Evolutionary conservation across 495 filamentous ascomycete genomes (phyloP).

Genomic region (Xanthoparmelia taractica): DNA sequence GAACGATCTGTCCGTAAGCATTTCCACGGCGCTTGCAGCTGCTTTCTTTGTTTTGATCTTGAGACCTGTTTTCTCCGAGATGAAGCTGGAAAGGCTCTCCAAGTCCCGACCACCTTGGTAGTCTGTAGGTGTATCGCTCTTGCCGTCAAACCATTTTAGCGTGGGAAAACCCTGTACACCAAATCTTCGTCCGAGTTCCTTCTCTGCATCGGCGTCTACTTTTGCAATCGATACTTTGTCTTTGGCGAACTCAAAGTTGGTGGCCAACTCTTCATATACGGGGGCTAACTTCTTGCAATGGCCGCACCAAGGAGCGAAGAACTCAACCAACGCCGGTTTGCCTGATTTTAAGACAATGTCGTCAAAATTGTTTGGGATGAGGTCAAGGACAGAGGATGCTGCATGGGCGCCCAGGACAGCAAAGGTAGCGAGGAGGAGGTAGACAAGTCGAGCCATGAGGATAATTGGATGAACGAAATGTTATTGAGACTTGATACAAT

Average conservation of each 20-base stretch:
- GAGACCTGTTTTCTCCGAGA: constrained; percentile 81
- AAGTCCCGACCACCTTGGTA: constrained; percentile 84
- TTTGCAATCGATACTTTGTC: constrained; percentile 88
- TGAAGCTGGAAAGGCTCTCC: constrained; percentile 72
- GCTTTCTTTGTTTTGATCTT: constrained; percentile 65
- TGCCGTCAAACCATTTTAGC: constrained; percentile 96
- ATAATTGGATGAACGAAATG: background rate
- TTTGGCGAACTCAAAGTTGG: constrained; percentile 59
- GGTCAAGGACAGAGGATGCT: constrained; percentile 62
- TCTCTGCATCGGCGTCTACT: constrained; percentile 90
- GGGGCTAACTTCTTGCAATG: constrained; percentile 98
- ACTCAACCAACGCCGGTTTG: constrained; percentile 95
- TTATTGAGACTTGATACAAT: background rate
- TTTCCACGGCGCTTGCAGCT: constrained; percentile 63
- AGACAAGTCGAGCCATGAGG: constrained; percentile 43
- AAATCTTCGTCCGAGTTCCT: constrained; percentile 71
- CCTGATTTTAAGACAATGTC: constrained; percentile 78
- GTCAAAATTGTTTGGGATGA: constrained; percentile 86
- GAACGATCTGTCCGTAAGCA: constrained; percentile 75
- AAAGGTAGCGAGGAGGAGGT: constrained; percentile 39
- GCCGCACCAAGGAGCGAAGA: constrained; percentile 98
- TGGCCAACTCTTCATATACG: constrained; percentile 86
- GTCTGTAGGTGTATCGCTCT: constrained; percentile 77
- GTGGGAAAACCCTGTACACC: constrained; percentile 94
- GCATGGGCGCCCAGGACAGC: constrained; percentile 38